phyloP scores from a whole-genome alignment of 192 early-diverging fungal species.

The Mortierella antarctica region DNA sequence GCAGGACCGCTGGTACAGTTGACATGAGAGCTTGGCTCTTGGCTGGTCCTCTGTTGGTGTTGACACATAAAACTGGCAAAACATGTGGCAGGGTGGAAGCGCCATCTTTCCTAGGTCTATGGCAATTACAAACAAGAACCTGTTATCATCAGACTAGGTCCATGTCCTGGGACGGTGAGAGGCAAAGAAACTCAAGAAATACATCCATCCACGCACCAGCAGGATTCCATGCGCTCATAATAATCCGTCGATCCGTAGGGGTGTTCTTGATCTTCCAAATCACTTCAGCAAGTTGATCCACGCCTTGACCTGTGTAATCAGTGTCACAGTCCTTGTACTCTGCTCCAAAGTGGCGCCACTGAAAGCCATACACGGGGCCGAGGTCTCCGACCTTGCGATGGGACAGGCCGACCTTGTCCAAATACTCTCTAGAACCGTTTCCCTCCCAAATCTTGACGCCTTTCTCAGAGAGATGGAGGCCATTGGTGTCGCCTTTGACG shows the following conservation, averaged over 20 bases:
- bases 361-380: conserved; percentile 97
- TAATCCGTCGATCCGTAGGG: conserved; percentile 91
- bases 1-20: conserved; percentile 95
- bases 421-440: conserved; percentile 90
- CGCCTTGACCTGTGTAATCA: conserved; percentile 91
- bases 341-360: conserved; percentile 99
- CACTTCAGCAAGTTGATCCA: conserved; percentile 91
- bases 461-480: conserved; percentile 78
- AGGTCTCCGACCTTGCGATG: conserved; percentile 88
- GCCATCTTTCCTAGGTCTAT: conserved; percentile 90
- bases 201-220: conserved; percentile 62
- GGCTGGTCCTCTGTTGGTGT: conserved; percentile 62
- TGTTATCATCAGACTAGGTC: too few relatives aligned
- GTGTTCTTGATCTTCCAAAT: conserved; percentile 86
- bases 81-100: conserved; percentile 96
- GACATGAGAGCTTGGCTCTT: conserved; percentile 81
- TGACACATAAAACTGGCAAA: conserved; percentile 97
- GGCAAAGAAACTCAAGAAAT: not conserved
- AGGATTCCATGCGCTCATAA: conserved; percentile 98
- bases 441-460: conserved; percentile 87
- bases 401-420: conserved; percentile 85
- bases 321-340: conserved; percentile 83
- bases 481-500: conserved; percentile 89
- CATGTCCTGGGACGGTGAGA: not conserved
- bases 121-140: not conserved